phyloP scores from a whole-genome alignment of 345 rosid genomes.

The Aquilaria malaccensis region DNA sequence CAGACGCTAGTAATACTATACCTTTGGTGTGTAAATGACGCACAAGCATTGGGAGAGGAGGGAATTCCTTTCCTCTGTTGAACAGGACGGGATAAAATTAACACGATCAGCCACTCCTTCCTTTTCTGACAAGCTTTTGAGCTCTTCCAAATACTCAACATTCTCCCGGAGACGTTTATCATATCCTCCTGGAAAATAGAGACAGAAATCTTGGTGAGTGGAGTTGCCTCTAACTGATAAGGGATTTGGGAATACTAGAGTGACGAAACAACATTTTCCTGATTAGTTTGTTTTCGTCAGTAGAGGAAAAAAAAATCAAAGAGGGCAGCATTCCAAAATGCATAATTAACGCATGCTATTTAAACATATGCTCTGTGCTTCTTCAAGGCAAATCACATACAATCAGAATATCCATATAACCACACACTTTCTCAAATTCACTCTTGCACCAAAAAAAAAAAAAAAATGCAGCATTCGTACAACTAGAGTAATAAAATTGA shows the following conservation, averaged over 20 bases:
- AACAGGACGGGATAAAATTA: conserved; percentile 68
- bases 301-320: conserved; percentile 7
- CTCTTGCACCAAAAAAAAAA: not conserved
- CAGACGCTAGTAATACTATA: conserved; percentile 13
- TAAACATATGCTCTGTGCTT: not conserved
- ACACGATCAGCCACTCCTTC: conserved; percentile 53
- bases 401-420: too few relatives aligned
- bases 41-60: conserved; percentile 74
- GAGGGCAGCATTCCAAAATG: too few relatives aligned
- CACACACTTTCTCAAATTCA: too few relatives aligned
- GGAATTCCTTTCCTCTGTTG: conserved; percentile 77
- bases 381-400: too few relatives aligned
- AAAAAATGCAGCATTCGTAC: not conserved
- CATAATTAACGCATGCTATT: not conserved
- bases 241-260: not conserved
- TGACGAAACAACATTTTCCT: too few relatives aligned
- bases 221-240: too few relatives aligned
- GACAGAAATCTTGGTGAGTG: conserved; percentile 1
- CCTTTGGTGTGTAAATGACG: conserved; percentile 83
- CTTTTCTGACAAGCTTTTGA: conserved; percentile 50
- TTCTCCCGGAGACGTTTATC: conserved; percentile 74
- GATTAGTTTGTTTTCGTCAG: not conserved
- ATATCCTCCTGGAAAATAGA: conserved; percentile 57
- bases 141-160: conserved; percentile 78
- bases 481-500: too few relatives aligned